phyloP scores from a whole-genome alignment of 2,329 filamentous ascomycete genomes.

The Penicillium italicum region DNA sequence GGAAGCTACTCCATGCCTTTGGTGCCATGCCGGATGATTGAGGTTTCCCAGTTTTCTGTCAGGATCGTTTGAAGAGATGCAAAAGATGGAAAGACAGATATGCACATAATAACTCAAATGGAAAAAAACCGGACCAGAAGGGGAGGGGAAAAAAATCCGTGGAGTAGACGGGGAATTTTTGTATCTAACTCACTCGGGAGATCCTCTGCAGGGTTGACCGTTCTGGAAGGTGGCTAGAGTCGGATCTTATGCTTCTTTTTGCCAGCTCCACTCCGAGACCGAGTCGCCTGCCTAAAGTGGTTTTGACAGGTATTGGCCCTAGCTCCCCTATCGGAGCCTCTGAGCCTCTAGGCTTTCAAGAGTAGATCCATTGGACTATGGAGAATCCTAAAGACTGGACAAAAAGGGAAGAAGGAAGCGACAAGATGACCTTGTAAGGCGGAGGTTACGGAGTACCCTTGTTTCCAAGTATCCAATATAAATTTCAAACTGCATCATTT shows the following conservation, averaged over 20 bases:
- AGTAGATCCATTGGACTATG: conserved; percentile 3
- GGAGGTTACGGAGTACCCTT: not conserved
- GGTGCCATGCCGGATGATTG: conserved; percentile 14
- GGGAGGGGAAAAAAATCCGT: not conserved
- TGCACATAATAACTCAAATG: not conserved
- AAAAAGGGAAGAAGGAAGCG: conserved; percentile 2
- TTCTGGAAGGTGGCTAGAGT: conserved; percentile 26
- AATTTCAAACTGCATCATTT: not conserved
- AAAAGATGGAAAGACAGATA: not conserved
- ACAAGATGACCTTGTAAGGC: conserved; percentile 9
- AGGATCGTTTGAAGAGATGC: conserved; percentile 15
- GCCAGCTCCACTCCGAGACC: conserved; percentile 16
- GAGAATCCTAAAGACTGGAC: conserved; percentile 8
- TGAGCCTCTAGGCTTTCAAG: conserved; percentile 8
- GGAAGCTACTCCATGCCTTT: conserved; percentile 27
- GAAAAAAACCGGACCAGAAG: conserved; percentile 2
- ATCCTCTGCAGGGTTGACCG: conserved; percentile 22
- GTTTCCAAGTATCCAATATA: too few species aligned
- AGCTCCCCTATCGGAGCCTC: conserved; percentile 6
- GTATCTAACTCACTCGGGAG: conserved; percentile 6
- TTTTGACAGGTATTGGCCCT: conserved; percentile 13
- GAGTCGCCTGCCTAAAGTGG: conserved; percentile 25
- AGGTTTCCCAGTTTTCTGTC: conserved; percentile 10
- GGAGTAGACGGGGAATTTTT: conserved; percentile 7
- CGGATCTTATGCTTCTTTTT: conserved; percentile 25